Evolutionary conservation across 306 rosid species (phyloP), one percentile per base, ranked within the genome.

Genomic region (Oxytropis ochrocephala): DNA sequence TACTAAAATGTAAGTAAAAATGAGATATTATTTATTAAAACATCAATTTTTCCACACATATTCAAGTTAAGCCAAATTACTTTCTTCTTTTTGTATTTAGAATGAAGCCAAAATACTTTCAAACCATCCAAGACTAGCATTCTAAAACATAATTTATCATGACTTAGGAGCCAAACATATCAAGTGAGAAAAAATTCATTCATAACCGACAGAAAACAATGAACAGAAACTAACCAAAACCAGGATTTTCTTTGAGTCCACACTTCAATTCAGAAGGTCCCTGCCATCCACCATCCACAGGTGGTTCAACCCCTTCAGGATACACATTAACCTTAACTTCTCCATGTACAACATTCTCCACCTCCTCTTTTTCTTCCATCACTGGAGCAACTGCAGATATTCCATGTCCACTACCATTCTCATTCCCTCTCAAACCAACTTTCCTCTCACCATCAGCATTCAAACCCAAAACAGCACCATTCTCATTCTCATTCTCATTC

Each of bases 181-280:
- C 50, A 67, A 2, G n/a, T 38, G 17, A 46, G 24, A 32, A 5
- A 24, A 11, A 44, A 67, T 13, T 13, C 44, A 65, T 13, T 49
- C 27, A 32, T 33, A 54, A 57, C 11, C 54, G 4, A 36, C 7
- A 61, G 5, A 73, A 50, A 78, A 44, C 32, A 14, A 64, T 36
- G 38, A 70, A 7, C 14, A 78, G 21, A 27, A 43, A 85, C 91
- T 79, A 71, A 94, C 98, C 97, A 30, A 82, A 69, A 49, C 95
- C 90, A 11, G 92, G 97, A 83, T 88, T 88, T 16, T 90, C 96
- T 41, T 84, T 75, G 38, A 87, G 89, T 43, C 97, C 88, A 39
- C 87, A 79, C 78, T 87, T 90, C 85, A 94, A 78, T 30, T 70
- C 82, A 0, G 85, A 66, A 0, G 84, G 82, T 57, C 84, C 76